Evolutionary conservation across 164 flowering plant genomes (phyloP), one percentile per base, ranked within the genome.

Genomic region (Umbilicus rupestris): DNA sequence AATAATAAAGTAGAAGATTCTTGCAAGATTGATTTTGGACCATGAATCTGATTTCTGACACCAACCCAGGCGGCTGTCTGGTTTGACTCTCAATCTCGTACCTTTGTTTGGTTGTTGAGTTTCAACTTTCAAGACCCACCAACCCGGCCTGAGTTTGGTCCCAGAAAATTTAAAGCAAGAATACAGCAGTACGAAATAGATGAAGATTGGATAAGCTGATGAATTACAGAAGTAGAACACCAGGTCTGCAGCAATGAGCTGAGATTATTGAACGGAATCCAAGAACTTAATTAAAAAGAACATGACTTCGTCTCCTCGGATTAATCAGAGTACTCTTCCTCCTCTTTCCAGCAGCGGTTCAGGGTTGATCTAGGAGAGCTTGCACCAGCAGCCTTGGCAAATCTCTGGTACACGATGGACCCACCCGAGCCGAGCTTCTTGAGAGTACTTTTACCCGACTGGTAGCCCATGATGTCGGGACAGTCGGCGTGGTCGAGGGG

Each of bases 321-420:
- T 47, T 47, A 47, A 47, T 47, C 52, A 47, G 52, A 47, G 19
- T 47, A 47, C 52, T 47, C 52, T 47, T 47, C 52, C 52, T 47
- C 52, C 52, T 47, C 52, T n/a, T 47, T 47, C 52, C 52, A 47
- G 52, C 52, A 47, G 22, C 8, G 7, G 52, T 47, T 47, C 8
- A 47, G 22, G 19, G 52, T 47, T 47, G 52, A 47, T 47, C 52
- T 47, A 47, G 52, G 52, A 47, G 52, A 47, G 24, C 22, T 47
- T 47, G 52, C 52, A 47, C 52, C 52, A 6, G 52, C 22, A 5
- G 52, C 52, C 19, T 47, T 47, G 7, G 19, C 22, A 47, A 47
- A 47, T 9, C 22, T 47, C 26, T 47, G 52, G 22, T 47, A 47
- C 22, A 47, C 19, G 22, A 47, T n/a, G 4, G 52, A 3, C 19